Base-by-base conservation (phyloP, 2,329 filamentous ascomycete species). In the Fusarium nanum region DNA sequence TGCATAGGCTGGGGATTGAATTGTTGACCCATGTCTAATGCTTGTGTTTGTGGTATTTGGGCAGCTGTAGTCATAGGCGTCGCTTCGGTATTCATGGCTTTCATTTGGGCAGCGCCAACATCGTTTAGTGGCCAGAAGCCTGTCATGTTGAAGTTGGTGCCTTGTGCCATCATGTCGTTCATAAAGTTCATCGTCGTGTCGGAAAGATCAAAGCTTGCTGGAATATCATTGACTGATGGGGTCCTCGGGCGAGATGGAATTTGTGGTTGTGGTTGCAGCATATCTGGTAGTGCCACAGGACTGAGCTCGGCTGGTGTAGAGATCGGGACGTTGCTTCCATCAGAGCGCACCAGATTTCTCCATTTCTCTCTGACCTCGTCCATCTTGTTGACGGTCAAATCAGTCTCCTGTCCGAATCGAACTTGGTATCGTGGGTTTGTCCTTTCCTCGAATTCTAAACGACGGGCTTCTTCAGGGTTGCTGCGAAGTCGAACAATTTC, bases 401-500 rank as follows among this genome's bases (percentile, higher is more conserved):
- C 84, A 1, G 85, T 83, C 5, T 85, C 77, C 11, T 83, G 81
- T 5, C 82, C 82, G 54, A 88, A 85, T n/a, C 81, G 82, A 28
- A 81, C 79, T 5, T 83, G 82, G 16, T 64, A 64, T 0, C 81
- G 78, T 2, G 81, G 74, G 16, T 81, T 82, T 65, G 80, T 79
- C 8, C 82, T 80, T 67, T 88, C 86, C 8, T 83, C 80, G 20
- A 81, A 76, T 63, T 88, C 86, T 4, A 89, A 77, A 27, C 82
- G 79, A 16, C 80, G 79, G 4, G 85, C 85, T 16, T 85, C 86
- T 8, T 83, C 81, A 0, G 82, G 83, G 41, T 88, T 80, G 2
- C 78, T 78, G 23, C 81, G 81, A 22, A 89, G 79, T 1, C 86
- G 82, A 12, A 76, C 73, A 13, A 89, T 78, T 73, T 89, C 87